Evolutionary conservation across 495 filamentous ascomycete genomes (phyloP), one percentile per base, ranked within the genome.

Genomic region (Podospora appendiculata): DNA sequence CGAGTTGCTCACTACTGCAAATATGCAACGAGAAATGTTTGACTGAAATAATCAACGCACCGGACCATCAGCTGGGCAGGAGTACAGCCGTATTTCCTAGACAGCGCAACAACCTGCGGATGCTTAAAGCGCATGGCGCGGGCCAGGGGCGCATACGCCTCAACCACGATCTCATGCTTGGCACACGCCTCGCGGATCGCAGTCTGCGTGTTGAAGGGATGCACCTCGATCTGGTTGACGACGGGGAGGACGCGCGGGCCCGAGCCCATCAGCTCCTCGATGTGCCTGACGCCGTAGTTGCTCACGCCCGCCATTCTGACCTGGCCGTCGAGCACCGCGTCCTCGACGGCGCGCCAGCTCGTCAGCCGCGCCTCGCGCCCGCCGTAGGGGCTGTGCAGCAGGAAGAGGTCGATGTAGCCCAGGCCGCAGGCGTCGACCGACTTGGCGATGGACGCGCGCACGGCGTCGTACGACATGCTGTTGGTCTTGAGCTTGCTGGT

Each of bases 391-490:
- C 75, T 79, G 53, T 88, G 85, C 38, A 87, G 66, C 1, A 87
- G 70, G 62, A 84, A 87, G 56, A 90, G 69, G 57, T 89, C 86
- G 47, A 89, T 82, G 65, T 88, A 87, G 0, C 79, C 78, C 11
- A 85, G 64, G 4, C 75, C 75, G 36, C 77, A 73, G 48, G 71
- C 64, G 40, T 73, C 67, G 16, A 87, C 68, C 41, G 75, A 81
- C 54, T 75, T 63, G 13, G 67, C 71, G 46, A 89, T 81, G 4
- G 79, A 75, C 36, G 58, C 65, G 44, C 79, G 76, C 18, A 82
- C 81, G 8, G 63, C 58, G 10, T 81, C 70, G 59, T 86, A 88
- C 8, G 71, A 70, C 4, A 70, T 71, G 54, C 53, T 56, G 58
- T 85, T 84, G 48, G 62, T 72, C 19, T 70, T 70, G 14, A 88